Evolutionary conservation across 305 asterid genomes (phyloP).

Genomic region (Fraxinus dipetala): DNA sequence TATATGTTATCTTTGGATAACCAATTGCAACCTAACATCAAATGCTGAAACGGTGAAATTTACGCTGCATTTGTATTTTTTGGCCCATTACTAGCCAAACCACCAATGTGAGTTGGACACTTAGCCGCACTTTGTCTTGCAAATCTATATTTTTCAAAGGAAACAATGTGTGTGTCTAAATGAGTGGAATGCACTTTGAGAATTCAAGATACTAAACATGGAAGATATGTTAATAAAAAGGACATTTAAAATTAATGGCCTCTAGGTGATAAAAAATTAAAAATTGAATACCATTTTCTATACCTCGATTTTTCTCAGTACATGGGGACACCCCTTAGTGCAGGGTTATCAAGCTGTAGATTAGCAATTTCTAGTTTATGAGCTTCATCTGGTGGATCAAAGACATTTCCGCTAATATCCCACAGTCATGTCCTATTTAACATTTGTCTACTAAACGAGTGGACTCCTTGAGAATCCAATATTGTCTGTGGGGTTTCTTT

Average conservation of each 20-base stretch:
- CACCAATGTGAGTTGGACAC: not conserved
- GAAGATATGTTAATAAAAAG: not conserved
- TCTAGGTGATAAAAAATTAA: not conserved
- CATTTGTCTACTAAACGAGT: not conserved
- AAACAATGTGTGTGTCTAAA: not conserved
- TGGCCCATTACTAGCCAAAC: not conserved
- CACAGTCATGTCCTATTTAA: not conserved
- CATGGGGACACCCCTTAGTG: not conserved
- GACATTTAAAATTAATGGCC: not conserved
- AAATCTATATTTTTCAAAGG: not conserved
- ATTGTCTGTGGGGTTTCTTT: not conserved
- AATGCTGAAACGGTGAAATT: not conserved
- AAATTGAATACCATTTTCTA: not conserved
- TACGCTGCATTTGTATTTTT: not conserved
- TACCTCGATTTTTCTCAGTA: not conserved
- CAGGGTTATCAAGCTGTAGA: not conserved
- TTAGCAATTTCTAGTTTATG: not conserved
- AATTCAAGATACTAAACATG: not conserved
- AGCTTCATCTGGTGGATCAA: not conserved
- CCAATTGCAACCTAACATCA: not conserved
- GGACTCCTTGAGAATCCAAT: not conserved
- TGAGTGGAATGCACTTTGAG: not conserved
- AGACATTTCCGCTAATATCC: not conserved
- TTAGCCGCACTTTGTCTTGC: not conserved
- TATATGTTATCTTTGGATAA: not conserved